phyloP scores from a whole-genome alignment of 2,329 filamentous ascomycete genomes.

The Colletotrichum plurivorum region DNA sequence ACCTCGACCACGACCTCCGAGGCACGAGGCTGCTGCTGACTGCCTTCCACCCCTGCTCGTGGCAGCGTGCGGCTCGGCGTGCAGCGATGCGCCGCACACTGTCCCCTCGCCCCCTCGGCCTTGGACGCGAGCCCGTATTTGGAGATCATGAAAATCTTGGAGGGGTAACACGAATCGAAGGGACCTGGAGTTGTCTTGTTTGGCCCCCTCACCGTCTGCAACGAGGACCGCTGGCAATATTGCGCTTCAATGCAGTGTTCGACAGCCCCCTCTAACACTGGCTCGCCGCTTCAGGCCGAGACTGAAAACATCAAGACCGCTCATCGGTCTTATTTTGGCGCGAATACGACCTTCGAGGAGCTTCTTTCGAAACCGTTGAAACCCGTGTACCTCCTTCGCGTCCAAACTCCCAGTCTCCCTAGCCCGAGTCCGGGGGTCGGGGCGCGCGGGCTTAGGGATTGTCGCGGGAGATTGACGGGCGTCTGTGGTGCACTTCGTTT shows the following conservation, averaged over 20 bases:
- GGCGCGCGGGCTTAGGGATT: not conserved
- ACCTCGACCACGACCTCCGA: not conserved
- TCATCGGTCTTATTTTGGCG: not conserved
- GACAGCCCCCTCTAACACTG: not conserved
- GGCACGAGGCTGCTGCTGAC: slow-evolving; percentile 14
- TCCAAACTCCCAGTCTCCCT: not conserved
- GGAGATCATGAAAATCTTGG: not conserved
- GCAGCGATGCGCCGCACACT: not conserved
- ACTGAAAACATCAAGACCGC: not conserved
- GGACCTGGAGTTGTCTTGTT: slow-evolving; percentile 4
- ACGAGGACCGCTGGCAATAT: slow-evolving; percentile 9
- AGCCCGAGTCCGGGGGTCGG: not conserved
- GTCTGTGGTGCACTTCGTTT: slow-evolving; percentile 26
- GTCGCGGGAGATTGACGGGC: slow-evolving; percentile 35
- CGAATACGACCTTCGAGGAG: slow-evolving; percentile 28
- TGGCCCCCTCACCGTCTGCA: not conserved
- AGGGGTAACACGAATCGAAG: slow-evolving; percentile 7
- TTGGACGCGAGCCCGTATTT: not conserved
- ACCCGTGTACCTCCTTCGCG: slow-evolving; percentile 15
- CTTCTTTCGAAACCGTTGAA: slow-evolving; percentile 38
- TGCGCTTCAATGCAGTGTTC: slow-evolving; percentile 3
- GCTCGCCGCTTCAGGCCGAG: slow-evolving; percentile 13
- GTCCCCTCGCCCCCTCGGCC: not conserved
- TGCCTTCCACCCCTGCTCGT: not conserved
- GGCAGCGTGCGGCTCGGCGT: slow-evolving; percentile 10